Conservation (phyloP, 2,329 filamentous ascomycete species). For the Neonectria sp. region DNA sequence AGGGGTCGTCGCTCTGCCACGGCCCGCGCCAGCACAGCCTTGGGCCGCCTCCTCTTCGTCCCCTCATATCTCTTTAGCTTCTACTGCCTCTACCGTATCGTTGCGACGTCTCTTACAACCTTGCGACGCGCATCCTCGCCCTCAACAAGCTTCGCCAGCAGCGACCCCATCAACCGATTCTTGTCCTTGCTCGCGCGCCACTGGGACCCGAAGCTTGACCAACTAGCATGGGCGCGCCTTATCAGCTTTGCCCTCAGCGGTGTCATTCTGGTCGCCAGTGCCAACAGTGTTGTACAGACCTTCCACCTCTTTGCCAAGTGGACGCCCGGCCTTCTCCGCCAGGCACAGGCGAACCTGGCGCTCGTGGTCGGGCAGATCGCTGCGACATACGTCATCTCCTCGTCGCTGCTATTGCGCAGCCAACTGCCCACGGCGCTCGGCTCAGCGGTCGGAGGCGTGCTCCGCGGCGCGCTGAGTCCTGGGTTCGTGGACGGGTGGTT, state of each 20-base stretch:
- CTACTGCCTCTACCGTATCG: constrained; percentile 89
- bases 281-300: constrained; percentile 88
- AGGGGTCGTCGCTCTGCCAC: constrained; percentile 75
- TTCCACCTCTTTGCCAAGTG: constrained; percentile 85
- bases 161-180: constrained; percentile 88
- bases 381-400: constrained; percentile 88
- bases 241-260: constrained; percentile 89
- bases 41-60: constrained; percentile 75
- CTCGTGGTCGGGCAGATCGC: constrained; percentile 85
- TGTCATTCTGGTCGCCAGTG: constrained; percentile 85
- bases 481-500: constrained; percentile 82
- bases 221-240: constrained; percentile 85
- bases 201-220: constrained; percentile 87
- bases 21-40: constrained; percentile 75
- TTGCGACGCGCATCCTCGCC: constrained; percentile 67
- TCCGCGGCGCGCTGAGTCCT: constrained; percentile 80
- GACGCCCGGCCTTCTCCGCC: constrained; percentile 78
- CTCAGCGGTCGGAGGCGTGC: constrained; percentile 81
- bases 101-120: constrained; percentile 79
- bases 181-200: constrained; percentile 85
- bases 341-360: constrained; percentile 83
- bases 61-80: constrained; percentile 79
- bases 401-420: constrained; percentile 81
- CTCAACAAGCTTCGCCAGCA: constrained; percentile 72
- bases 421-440: constrained; percentile 85